phyloP scores from a whole-genome alignment of 2,329 filamentous ascomycete genomes.

The Nothomitra cinnamomea region DNA sequence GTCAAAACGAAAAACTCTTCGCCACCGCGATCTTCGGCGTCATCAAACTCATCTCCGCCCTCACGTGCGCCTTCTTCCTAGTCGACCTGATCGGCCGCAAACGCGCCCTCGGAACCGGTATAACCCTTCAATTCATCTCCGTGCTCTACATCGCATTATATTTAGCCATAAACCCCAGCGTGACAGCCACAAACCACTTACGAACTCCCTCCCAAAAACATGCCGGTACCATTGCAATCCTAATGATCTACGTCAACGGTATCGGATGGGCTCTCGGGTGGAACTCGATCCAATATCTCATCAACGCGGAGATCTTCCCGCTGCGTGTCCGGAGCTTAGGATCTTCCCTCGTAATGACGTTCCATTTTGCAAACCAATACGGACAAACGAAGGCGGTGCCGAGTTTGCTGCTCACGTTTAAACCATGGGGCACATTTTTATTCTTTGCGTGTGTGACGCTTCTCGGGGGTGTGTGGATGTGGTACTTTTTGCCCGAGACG shows the following conservation, averaged over 20 bases:
- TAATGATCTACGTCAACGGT: conserved; percentile 55
- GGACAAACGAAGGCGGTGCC: conserved; percentile 61
- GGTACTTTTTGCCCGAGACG: conserved; percentile 57
- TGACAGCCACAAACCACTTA: conserved; percentile 14
- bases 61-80: conserved; percentile 59
- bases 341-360: conserved; percentile 56
- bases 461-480: conserved; percentile 52
- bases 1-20: conserved; percentile 50
- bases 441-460: conserved; percentile 55
- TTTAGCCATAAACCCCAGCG: no score
- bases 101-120: conserved; percentile 31
- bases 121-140: conserved; percentile 29
- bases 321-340: conserved; percentile 54
- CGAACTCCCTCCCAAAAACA: conserved; percentile 32
- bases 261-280: conserved; percentile 54
- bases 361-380: conserved; percentile 67
- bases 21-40: conserved; percentile 62
- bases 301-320: conserved; percentile 64
- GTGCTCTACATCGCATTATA: conserved; percentile 27
- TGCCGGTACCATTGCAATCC: conserved; percentile 49
- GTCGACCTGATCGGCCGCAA: conserved; percentile 68
- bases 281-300: conserved; percentile 64
- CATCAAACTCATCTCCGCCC: conserved; percentile 49
- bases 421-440: conserved; percentile 54
- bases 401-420: conserved; percentile 49